Percentiles rank a stretch among this genome's conserved stretches.
Evolutionary conservation across 2,329 filamentous ascomycete genomes (phyloP).

Genomic region (Cadophora sp.): DNA sequence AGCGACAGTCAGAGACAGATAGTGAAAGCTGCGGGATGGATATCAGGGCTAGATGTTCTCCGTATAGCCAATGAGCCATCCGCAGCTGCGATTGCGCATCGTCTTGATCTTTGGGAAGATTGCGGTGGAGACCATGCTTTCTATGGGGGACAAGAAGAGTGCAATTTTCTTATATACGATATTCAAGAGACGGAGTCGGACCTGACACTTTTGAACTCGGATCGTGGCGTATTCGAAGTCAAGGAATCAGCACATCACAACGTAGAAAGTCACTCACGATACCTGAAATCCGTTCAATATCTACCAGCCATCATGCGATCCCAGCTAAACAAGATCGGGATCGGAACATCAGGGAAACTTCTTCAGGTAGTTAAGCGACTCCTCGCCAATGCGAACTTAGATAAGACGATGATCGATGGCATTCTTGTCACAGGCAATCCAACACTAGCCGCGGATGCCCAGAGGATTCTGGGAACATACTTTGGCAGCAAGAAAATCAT

Average conservation of each 20-base stretch:
- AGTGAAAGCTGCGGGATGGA: background rate
- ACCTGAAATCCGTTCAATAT: background rate
- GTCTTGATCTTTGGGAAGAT: background rate
- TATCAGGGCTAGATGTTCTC: background rate
- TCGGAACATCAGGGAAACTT: background rate
- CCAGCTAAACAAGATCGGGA: background rate
- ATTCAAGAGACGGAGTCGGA: conserved; percentile 2
- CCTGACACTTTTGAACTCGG: background rate
- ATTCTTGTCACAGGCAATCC: conserved; percentile 3
- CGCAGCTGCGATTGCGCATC: background rate
- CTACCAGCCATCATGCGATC: background rate
- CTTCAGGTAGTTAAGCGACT: background rate
- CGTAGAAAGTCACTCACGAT: too few relatives aligned
- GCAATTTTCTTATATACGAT: conserved; percentile 3
- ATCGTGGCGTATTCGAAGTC: background rate
- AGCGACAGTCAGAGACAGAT: background rate
- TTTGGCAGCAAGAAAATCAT: background rate
- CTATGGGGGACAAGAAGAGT: background rate
- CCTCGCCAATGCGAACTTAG: background rate
- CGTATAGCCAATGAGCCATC: background rate
- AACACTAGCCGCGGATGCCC: background rate
- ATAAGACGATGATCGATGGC: background rate
- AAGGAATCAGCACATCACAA: background rate
- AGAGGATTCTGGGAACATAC: background rate
- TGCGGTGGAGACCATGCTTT: background rate